Evolutionary conservation across 305 asterid genomes (phyloP), one percentile per base, ranked within the genome.

Genomic region (Plantago lanceolata): DNA sequence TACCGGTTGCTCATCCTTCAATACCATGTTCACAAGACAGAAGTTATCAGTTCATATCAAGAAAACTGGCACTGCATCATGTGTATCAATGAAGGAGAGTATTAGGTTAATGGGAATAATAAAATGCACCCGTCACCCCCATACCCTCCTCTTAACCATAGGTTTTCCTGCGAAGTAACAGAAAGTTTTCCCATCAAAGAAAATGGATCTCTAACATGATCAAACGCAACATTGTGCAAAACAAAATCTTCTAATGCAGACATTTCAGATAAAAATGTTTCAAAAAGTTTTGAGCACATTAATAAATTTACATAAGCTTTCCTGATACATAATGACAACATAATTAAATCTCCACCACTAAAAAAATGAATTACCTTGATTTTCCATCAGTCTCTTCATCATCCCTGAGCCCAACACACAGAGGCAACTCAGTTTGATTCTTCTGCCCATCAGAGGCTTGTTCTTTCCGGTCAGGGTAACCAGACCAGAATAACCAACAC

Each of bases 401-500:
- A 71, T n/a, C n/a, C n/a, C n/a, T n/a, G n/a, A 89, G 79, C 56
- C 98, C 98, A 47, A 84, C 75, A 69, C 98, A 93, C 28, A 83
- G 71, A 3, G 98, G 98, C 67, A 93, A 72, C 72, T 82, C 94
- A 0, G 87, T 70, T 70, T 68, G 83, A 59, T 72, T 29, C 75
- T 78, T 75, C 68, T 76, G 79, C 40, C 61, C 86, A 50, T 72
- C 66, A 53, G 76, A 53, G 57, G 85, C 65, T 57, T 69, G 74
- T 48, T 62, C 77, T 75, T 89, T 82, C 56, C 49, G 75, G 73
- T 84, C 94, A 4, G 75, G 21, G 75, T 89, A 89, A 57, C n/a
- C n/a, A 81, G 76, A n/a, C n/a, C n/a, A 14, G 98, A 87, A 78
- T 93, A 93, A 70, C 98, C 98, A 50, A 87, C 66, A 50, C 98